Conservation (phyloP, 1,284 basidiomycete genomes). For the Naganishia sp. region DNA sequence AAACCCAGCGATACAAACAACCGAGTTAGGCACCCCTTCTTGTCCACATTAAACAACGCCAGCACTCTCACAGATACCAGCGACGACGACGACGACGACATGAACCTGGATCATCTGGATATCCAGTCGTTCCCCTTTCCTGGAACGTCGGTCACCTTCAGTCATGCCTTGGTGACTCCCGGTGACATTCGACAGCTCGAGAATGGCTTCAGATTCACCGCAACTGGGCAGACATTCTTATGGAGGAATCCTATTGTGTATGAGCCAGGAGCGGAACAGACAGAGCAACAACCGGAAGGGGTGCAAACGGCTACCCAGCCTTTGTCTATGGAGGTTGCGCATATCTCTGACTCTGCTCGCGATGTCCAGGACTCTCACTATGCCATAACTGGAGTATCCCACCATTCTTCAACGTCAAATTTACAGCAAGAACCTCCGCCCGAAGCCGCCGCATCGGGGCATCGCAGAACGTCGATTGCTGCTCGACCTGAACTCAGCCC, state of each 20-base stretch:
- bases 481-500: background rate
- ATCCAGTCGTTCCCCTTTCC: conserved; percentile 6
- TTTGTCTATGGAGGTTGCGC: background rate
- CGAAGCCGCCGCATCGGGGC: too few species aligned
- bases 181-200: background rate
- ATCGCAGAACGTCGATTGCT: too few species aligned
- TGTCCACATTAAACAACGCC: too few species aligned
- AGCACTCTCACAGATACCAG: background rate
- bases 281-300: background rate
- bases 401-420: background rate
- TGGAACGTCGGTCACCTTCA: conserved; percentile 5
- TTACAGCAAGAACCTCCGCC: too few species aligned
- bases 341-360: background rate
- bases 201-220: conserved; percentile 3
- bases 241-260: conserved; percentile 9
- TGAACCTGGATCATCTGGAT: too few species aligned
- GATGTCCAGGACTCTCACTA: background rate
- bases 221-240: conserved; percentile 12
- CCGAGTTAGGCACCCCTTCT: background rate
- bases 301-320: background rate
- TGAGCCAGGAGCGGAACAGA: background rate
- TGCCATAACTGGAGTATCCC: background rate
- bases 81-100: too few species aligned
- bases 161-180: conserved; percentile 13
- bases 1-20: background rate